Conservation (phyloP, 2,329 filamentous ascomycete genomes). For the Nigrospora osmanthi region DNA sequence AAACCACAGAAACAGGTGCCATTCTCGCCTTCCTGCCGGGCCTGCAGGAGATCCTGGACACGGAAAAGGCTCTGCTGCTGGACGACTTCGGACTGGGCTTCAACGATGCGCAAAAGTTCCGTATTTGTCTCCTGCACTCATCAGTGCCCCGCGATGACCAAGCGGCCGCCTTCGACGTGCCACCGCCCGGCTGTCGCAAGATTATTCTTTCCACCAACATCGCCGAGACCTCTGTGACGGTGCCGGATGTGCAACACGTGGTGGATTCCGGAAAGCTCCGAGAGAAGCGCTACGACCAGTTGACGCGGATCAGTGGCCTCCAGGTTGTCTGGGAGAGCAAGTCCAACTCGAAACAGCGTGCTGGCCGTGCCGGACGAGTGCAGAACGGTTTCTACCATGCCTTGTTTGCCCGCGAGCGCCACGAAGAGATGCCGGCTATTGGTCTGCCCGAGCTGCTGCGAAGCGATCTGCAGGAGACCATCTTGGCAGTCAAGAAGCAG, state of each 20-base stretch:
- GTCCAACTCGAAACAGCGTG: constrained; percentile 37
- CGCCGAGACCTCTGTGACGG: constrained; percentile 41
- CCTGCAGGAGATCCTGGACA: constrained; percentile 25
- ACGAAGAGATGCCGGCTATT: constrained; percentile 13
- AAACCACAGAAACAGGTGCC: constrained; percentile 30
- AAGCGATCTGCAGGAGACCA: constrained; percentile 32
- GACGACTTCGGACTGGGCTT: constrained; percentile 29
- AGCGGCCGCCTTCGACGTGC: constrained; percentile 28
- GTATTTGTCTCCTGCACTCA: constrained; percentile 38
- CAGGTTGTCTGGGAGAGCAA: constrained; percentile 36
- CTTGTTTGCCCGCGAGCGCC: constrained; percentile 26
- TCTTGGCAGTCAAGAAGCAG: constrained; percentile 32
- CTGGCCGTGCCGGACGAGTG: constrained; percentile 40
- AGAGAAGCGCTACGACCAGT: constrained; percentile 30
- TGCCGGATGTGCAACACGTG: constrained; percentile 42
- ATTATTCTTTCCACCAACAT: constrained; percentile 43
- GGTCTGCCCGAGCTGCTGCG: constrained; percentile 31
- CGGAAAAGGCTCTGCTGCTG: constrained; percentile 19
- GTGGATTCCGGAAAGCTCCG: constrained; percentile 34
- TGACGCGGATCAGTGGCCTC: constrained; percentile 26
- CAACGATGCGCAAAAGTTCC: constrained; percentile 26
- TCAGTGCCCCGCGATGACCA: constrained; percentile 31
- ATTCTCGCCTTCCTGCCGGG: constrained; percentile 42
- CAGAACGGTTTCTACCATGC: constrained; percentile 40
- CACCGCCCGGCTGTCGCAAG: constrained; percentile 32